These are phyloP conservation scores for Wickerhamomyces sp. DNA, from an alignment of 1,139 yeast genomes.

Conservation along the genomic window DNA sequence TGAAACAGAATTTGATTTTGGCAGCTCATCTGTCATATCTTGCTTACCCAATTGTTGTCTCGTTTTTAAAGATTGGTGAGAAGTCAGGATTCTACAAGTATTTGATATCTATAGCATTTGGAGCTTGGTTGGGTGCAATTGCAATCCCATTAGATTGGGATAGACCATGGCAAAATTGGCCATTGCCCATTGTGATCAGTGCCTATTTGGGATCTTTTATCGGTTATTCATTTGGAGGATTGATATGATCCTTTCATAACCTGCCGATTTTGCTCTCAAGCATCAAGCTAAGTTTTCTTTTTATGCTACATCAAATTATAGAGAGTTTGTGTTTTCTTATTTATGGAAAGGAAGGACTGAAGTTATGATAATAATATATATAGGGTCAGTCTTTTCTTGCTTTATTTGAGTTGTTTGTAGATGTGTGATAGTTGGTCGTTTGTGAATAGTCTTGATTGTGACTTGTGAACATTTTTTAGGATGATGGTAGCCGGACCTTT, in stretches of 20 bases:
- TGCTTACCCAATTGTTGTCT: constrained; percentile 51
- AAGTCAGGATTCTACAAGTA: constrained; percentile 44
- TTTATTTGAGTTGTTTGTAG: constrained; percentile 10
- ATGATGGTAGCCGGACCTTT: constrained; percentile 27
- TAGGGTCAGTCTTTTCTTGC: too few species aligned
- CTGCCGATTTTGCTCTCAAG: too few species aligned
- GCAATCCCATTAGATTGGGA: constrained; percentile 99
- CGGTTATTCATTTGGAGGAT: constrained; percentile 39
- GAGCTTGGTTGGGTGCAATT: constrained; percentile 89
- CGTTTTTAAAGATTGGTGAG: constrained; percentile 55
- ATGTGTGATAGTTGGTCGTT: constrained; percentile 8
- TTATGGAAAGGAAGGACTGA: too few species aligned
- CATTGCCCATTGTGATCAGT: constrained; percentile 84
- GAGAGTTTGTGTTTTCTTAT: too few species aligned
- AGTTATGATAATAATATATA: too few species aligned
- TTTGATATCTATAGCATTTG: constrained; percentile 49
- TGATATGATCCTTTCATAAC: constrained; percentile 2
- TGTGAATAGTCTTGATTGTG: constrained; percentile 7
- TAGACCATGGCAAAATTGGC: constrained; percentile 96
- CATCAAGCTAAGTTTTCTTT: too few species aligned
- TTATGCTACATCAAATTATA: too few species aligned
- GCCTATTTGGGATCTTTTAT: constrained; percentile 64
- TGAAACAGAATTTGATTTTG: constrained; percentile 56
- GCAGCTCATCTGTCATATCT: constrained; percentile 63
- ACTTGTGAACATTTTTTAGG: constrained; percentile 17